Evolutionary conservation across 179 eudicot genomes (phyloP), one percentile per base, ranked within the genome.

Genomic region (Camellia oleifera): DNA sequence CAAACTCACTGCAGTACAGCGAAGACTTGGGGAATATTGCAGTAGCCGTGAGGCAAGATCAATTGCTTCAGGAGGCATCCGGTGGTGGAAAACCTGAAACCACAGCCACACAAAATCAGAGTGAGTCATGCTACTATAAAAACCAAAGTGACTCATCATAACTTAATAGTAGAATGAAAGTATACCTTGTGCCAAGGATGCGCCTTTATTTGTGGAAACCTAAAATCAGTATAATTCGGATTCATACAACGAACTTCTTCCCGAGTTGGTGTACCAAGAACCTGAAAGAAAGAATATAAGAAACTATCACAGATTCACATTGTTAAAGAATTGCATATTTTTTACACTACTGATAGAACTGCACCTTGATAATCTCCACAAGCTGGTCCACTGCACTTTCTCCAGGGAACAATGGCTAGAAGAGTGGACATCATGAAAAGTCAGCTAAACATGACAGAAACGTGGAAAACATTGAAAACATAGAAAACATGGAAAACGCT

Each of bases 191-290:
- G 97, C 97, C 95, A 93, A 26, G 97, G 94, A 83, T 90, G 92
- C 50, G 94, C 97, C 80, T 92, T 92, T 17, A 89, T 85, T 77
- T 92, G 97, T 67, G 97, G 97, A 84, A 92, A 92, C 88, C 93
- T 89, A 81, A 91, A 93, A 77, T 91, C 95, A 69, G 85, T 86
- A 75, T 90, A 93, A 82, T 86, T 91, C 53, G 97, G 97, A 86
- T 93, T 93, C 97, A 93, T 91, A 74, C 97, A 93, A 63, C 95
- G 91, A 64, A 93, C 86, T 89, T 93, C 95, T 81, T 93, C 97
- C 63, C 97, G 82, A 50, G 97, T 93, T 73, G 97, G 95, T 76
- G 97, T 93, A 66, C 97, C 97, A 72, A 93, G 93, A 83, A 93
- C 93, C 97, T 93, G 85, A 66, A 87, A 81, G 45, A 84, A n/a